Percentiles rank a stretch among this genome's conserved stretches.
These are phyloP conservation scores for Globomyces pollinis-pini DNA, from an alignment of 192 early-diverging fungal species.

Conservation along the genomic window DNA sequence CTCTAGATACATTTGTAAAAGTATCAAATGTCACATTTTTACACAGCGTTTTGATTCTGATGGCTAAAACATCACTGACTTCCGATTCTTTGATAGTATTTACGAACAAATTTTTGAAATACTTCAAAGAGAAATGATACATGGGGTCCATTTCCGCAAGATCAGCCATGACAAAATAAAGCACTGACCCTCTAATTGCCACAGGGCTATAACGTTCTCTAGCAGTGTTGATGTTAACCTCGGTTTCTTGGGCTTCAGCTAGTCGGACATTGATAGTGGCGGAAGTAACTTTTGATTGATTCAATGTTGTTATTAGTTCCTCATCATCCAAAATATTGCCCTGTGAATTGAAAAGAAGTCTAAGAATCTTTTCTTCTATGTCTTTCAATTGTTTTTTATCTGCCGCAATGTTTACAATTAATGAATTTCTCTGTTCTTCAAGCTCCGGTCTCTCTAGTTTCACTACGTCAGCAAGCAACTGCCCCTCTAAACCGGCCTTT, in stretches of 20 bases:
- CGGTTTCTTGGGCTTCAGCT: constrained; percentile 46
- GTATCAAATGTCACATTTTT: constrained; percentile 45
- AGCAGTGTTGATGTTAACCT: constrained; percentile 50
- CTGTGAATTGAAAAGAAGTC: constrained; percentile 51
- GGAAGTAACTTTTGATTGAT: constrained; percentile 59
- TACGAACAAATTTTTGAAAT: constrained; percentile 57
- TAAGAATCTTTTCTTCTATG: constrained; percentile 57
- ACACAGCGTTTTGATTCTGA: constrained; percentile 41
- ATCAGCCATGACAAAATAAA: constrained; percentile 57
- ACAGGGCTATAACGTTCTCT: constrained; percentile 54
- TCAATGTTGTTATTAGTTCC: constrained; percentile 54
- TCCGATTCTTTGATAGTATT: constrained; percentile 43
- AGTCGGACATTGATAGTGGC: constrained; percentile 54
- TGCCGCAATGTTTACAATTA: constrained; percentile 51
- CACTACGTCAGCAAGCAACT: constrained; percentile 53
- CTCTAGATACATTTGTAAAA: constrained; percentile 51
- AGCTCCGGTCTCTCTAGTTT: constrained; percentile 52
- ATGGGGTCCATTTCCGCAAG: constrained; percentile 56
- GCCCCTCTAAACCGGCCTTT: constrained; percentile 47
- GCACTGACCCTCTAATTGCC: constrained; percentile 50
- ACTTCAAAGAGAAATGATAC: constrained; percentile 60
- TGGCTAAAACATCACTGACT: constrained; percentile 39
- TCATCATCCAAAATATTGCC: constrained; percentile 65
- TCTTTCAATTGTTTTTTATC: constrained; percentile 56
- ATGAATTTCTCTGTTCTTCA: constrained; percentile 50